Evolutionary conservation across 208 protist species (phyloP), one percentile per base, ranked within the genome.

Genomic region (Willaertia magna): DNA sequence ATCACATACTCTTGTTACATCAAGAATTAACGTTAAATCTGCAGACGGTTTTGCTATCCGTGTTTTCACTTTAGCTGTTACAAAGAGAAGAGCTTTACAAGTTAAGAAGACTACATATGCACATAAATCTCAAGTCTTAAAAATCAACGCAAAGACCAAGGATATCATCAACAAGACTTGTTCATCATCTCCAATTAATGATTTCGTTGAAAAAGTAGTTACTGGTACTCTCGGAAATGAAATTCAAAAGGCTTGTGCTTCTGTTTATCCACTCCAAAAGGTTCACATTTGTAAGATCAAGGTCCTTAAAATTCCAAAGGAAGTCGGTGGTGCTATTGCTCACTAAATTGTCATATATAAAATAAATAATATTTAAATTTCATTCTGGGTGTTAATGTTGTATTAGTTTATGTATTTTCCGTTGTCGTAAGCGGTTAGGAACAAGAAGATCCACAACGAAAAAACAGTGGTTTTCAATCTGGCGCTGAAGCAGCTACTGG

Each of bases 1-100:
- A 95, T 99, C 98, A 97, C 96, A 97, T 87, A 97, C 97, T 40
- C 94, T 98, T 39, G 99, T 99, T 87, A 97, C 99, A 93, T 90
- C 93, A 78, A 89, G 90, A 61, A 92, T 96, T 47, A 94, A 98
- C 85, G 95, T 98, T 86, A 98, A 96, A 91, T 99, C 98, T 47
- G 95, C 93, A 26, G 98, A 99, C 91, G 97, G 97, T 79, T 99
- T 98, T 90, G 87, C 90, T 82, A 81, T 99, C 44, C 95, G 98
- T 87, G 82, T 99, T 81, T 99, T 99, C 92, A 91, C 93, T 91
- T 97, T 99, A 85, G 97, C 91, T 85, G 99, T 99, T 95, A 99
- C 98, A 88, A 96, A 96, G 88, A 94, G 94, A 90, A 89, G 95
- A 85, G 39, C 85, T 51, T 90, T 93, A 86, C 97, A 99, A 94